Evolutionary conservation across 306 rosid species (phyloP).

Genomic region (Ochetophila trinervis): DNA sequence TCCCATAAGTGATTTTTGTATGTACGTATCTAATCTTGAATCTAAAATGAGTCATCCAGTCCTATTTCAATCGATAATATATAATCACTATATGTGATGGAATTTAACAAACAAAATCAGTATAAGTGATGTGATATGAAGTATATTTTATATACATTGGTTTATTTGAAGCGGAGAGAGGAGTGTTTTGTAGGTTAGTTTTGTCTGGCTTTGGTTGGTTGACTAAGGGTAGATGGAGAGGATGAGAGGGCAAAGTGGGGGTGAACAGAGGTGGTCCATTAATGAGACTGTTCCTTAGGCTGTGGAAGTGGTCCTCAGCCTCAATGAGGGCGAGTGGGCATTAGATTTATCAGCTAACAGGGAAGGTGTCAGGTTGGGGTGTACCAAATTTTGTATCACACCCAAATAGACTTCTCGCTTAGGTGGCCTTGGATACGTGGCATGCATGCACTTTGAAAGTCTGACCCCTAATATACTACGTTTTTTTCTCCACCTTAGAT

Average conservation of each 20-base stretch:
- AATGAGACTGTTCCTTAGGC: conserved; percentile 43
- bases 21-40: too few relatives aligned
- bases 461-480: too few relatives aligned
- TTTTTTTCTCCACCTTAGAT: too few relatives aligned
- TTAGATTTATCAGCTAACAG: background rate
- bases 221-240: background rate
- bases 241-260: background rate
- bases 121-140: too few relatives aligned
- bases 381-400: background rate
- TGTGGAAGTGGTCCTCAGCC: conserved; percentile 57
- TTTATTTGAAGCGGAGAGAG: background rate
- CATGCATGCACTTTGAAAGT: conserved; percentile 29
- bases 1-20: too few relatives aligned
- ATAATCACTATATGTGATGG: too few relatives aligned
- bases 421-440: conserved; percentile 32
- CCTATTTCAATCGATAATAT: too few relatives aligned
- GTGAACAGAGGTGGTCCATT: conserved; percentile 36
- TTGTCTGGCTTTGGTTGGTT: background rate
- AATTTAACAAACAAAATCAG: too few relatives aligned
- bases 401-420: background rate
- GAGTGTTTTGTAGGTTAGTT: background rate
- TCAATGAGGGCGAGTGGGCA: background rate
- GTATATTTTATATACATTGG: background rate
- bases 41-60: too few relatives aligned
- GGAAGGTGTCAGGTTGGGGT: background rate